Evolutionary conservation across 2,329 filamentous ascomycete species (phyloP).

Genomic region (Fusarium nygamai): DNA sequence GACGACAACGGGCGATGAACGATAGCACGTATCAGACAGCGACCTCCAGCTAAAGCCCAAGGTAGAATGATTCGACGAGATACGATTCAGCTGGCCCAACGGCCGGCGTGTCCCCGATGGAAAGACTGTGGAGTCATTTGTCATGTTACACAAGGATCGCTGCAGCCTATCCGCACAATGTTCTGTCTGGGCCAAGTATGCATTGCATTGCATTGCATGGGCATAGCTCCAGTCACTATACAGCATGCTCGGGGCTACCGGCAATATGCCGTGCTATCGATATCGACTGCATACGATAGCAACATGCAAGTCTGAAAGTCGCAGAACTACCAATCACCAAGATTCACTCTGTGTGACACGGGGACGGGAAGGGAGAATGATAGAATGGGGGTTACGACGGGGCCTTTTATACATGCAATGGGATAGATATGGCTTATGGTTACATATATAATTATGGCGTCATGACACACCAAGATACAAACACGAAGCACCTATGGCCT

Average conservation of each 20-base stretch:
- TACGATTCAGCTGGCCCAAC: slow-evolving; percentile 9
- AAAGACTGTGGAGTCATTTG: slow-evolving; percentile 12
- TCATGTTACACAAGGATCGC: slow-evolving; percentile 36
- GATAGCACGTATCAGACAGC: not conserved
- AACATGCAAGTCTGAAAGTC: slow-evolving; percentile 1
- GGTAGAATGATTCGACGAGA: slow-evolving; percentile 1
- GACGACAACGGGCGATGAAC: not conserved
- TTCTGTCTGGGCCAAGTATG: slow-evolving; percentile 6
- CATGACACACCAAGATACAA: not conserved
- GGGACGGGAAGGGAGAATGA: not conserved
- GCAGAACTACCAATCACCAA: not conserved
- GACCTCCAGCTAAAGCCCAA: slow-evolving; percentile 3
- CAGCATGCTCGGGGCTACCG: slow-evolving; percentile 7
- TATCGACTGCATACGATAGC: not conserved
- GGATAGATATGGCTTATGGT: not conserved
- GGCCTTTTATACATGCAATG: not conserved
- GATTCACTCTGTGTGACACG: not conserved
- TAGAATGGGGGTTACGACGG: not conserved
- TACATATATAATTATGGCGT: not conserved
- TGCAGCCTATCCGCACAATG: not conserved
- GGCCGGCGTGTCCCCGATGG: slow-evolving; percentile 10
- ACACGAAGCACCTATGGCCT: not conserved
- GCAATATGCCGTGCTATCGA: slow-evolving; percentile 9
- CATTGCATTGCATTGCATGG: not conserved
- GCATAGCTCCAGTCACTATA: slow-evolving; percentile 1